Evolutionary conservation across 2,329 filamentous ascomycete genomes (phyloP).

Genomic region (Lasiodiplodia hormozganensis): DNA sequence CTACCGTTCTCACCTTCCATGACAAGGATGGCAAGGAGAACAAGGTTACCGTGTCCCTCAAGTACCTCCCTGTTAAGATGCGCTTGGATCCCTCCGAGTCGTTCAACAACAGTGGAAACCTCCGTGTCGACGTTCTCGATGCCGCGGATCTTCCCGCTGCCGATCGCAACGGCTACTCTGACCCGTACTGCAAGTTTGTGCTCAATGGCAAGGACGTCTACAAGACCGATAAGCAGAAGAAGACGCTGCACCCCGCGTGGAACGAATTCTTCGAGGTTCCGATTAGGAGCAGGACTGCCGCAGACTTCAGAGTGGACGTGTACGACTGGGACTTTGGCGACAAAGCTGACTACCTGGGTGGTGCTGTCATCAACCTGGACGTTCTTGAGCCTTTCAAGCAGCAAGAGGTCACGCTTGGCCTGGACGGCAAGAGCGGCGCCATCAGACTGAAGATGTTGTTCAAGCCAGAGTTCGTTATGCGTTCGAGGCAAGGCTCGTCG

Average conservation of each 20-base stretch:
- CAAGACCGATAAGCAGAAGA: slow-evolving; percentile 97
- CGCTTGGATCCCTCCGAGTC: slow-evolving; percentile 90
- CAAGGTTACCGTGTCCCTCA: slow-evolving; percentile 88
- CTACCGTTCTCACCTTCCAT: slow-evolving; percentile 80
- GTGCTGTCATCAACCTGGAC: slow-evolving; percentile 75
- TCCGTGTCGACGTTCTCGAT: slow-evolving; percentile 92
- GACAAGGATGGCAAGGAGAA: slow-evolving; percentile 77
- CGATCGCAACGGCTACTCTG: slow-evolving; percentile 94
- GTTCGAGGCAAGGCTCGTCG: slow-evolving; percentile 85
- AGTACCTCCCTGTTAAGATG: slow-evolving; percentile 96
- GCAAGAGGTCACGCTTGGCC: slow-evolving; percentile 73
- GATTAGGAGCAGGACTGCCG: slow-evolving; percentile 82
- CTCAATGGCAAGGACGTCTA: slow-evolving; percentile 88
- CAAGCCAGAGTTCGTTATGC: slow-evolving; percentile 88
- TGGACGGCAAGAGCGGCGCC: slow-evolving; percentile 89
- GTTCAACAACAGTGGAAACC: slow-evolving; percentile 97
- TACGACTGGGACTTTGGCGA: slow-evolving; percentile 98
- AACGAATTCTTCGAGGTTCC: slow-evolving; percentile 93
- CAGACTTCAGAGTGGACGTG: slow-evolving; percentile 82
- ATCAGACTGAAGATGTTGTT: slow-evolving; percentile 87
- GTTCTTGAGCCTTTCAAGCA: slow-evolving; percentile 84
- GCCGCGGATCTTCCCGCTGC: slow-evolving; percentile 87
- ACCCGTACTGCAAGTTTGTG: slow-evolving; percentile 95
- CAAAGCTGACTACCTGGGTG: slow-evolving; percentile 89
- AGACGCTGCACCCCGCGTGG: slow-evolving; percentile 93